Base-by-base conservation (phyloP, 179 eudicot genomes). In the Vitellaria paradoxa region DNA sequence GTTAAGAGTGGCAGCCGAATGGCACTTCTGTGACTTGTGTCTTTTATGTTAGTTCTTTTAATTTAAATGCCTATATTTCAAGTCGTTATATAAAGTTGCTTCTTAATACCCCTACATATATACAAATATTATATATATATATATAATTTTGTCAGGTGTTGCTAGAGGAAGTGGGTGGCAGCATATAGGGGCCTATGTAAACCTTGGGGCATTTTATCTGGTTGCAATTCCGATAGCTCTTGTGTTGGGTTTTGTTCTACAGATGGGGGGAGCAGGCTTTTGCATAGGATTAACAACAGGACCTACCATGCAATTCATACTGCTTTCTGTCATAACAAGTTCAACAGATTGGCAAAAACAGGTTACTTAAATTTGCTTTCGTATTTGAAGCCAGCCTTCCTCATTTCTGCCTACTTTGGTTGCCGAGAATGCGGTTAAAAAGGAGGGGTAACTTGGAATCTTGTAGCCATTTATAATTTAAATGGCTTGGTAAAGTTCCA, bases 111-210 rank as follows among this genome's bases (percentile, higher is more conserved):
- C 30, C 4, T 8, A 8, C 24, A 45, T 62, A 5, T 45, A 30
- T 30, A 30, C 2, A 30, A 0, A 30, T 30, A 30, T 30, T 30
- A 30, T 2, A 30, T 30, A 30, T 15, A 10, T n/a, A 14, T 49
- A 61, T 24, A 11, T 30, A 10, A 20, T 24, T 8, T 61, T 2
- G 8, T 4, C 59, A 79, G 77, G 85, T 46, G 66, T 82, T 65
- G 82, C 80, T 7, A 82, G 78, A 59, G 85, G 85, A 71, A 71
- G 82, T 60, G 82, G 85, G 68, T 53, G 85, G 80, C 85, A 79
- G 49, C 74, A 77, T 15, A n/a, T 79, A 6, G 85, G 85, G 49
- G 80, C 85, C 12, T 82, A 65, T 61, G 52, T 76, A 11, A 72
- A 76, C 65, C 45, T 82, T 21, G 78, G 77, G 21, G 74, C 82